Evolutionary conservation across 352 stramenopile species (phyloP), one percentile per base, ranked within the genome.

Genomic region (Bremia lactucae): DNA sequence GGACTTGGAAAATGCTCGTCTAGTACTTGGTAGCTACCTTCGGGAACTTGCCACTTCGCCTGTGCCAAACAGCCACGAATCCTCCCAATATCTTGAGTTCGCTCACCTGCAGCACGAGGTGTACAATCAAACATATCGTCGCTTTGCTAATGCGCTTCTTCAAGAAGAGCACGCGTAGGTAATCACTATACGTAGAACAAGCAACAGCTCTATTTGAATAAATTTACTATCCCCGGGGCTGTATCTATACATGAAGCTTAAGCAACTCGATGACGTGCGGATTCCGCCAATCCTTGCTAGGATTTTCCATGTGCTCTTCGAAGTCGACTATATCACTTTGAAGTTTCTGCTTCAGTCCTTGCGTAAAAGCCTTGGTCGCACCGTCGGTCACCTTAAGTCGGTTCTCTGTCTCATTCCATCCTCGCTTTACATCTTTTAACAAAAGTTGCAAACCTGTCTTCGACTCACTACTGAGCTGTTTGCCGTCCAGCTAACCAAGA

Each of bases 191-290:
- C 6, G 33, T 24, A 55, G 41, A 58, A 35, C 21, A 51, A 59
- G 23, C 26, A 25, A 35, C 31, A 44, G 39, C 20, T 55, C 15
- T 52, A 52, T 18, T 46, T 28, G 28, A 38, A 54, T 39, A 22
- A 42, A 42, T 28, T n/a, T n/a, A n/a, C n/a, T n/a, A n/a, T n/a
- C n/a, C n/a, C n/a, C n/a, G n/a, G n/a, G n/a, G n/a, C n/a, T n/a
- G n/a, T n/a, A n/a, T n/a, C n/a, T 77, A 89, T 46, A 87, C 72
- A 49, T 87, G 80, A 42, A 89, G 68, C 55, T 83, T 65, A 40
- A 87, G 58, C 46, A 89, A 65, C 35, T 71, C 48, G 29, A 81
- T 59, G 14, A 89, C 36, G 45, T 85, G 61, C 34, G 55, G 52
- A 63, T 90, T 90, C 36, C 74, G 61, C 77, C 77, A 90, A 59